phyloP scores from a whole-genome alignment of 768 basidiomycete species.

The Naganishia friedmannii region DNA sequence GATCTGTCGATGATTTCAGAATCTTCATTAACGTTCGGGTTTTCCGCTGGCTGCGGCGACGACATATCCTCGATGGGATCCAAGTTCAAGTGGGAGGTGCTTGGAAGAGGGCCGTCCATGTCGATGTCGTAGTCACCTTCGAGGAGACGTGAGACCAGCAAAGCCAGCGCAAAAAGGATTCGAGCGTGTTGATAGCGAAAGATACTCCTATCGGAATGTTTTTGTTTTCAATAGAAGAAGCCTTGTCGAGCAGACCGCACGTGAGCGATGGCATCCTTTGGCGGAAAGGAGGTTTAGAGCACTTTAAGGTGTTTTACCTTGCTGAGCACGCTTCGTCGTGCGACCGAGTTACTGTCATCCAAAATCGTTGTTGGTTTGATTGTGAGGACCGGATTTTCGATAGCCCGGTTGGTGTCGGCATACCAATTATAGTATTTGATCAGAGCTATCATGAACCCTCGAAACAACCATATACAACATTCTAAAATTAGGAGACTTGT shows the following conservation, averaged over 20 bases:
- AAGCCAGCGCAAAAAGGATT: too few relatives aligned
- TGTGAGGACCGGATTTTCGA: background rate
- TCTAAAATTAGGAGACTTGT: background rate
- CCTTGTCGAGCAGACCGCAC: background rate
- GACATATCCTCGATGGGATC: too few relatives aligned
- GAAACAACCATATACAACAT: conserved; percentile 8
- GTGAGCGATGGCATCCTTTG: background rate
- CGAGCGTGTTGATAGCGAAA: too few relatives aligned
- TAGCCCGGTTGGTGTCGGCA: background rate
- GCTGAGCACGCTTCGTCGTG: background rate
- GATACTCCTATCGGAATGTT: too few relatives aligned
- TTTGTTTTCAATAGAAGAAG: too few relatives aligned
- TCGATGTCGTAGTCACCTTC: too few relatives aligned
- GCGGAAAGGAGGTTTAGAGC: conserved; percentile 20
- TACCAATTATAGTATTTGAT: background rate
- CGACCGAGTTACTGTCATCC: background rate
- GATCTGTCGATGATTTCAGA: background rate
- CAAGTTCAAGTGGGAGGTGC: too few relatives aligned
- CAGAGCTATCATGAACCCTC: background rate
- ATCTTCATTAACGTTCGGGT: background rate
- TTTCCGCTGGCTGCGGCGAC: too few relatives aligned
- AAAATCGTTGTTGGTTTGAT: background rate
- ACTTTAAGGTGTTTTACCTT: background rate
- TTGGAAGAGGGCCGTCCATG: too few relatives aligned
- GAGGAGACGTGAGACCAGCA: too few relatives aligned